These are phyloP conservation scores for Cladosporium sphaerospermum DNA, from an alignment of 2,329 filamentous ascomycete genomes.

Conservation along the genomic window DNA sequence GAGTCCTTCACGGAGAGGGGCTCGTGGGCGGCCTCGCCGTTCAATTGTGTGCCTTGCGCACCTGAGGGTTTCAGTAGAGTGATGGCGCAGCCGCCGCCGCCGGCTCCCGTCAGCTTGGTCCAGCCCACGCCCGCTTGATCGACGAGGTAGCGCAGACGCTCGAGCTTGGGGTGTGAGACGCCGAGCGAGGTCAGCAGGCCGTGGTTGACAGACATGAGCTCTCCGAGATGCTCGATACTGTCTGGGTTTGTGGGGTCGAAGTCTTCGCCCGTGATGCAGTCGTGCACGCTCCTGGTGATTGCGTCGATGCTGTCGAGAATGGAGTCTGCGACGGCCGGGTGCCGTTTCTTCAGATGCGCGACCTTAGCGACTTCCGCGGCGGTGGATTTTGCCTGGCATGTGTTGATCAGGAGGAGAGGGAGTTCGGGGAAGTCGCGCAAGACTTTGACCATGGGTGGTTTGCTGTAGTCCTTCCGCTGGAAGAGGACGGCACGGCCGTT, in stretches of 20 bases:
- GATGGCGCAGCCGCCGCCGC: slow-evolving; percentile 92
- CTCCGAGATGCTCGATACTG: slow-evolving; percentile 68
- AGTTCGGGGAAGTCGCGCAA: slow-evolving; percentile 87
- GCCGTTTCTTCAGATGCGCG: slow-evolving; percentile 59
- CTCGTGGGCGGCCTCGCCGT: slow-evolving; percentile 18
- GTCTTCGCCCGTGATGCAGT: slow-evolving; percentile 48
- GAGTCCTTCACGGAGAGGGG: slow-evolving; percentile 8
- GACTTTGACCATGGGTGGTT: slow-evolving; percentile 67
- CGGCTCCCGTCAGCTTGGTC: slow-evolving; percentile 95
- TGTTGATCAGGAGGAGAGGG: slow-evolving; percentile 84
- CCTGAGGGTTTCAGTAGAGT: slow-evolving; percentile 69
- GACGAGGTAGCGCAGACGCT: slow-evolving; percentile 83
- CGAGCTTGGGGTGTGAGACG: slow-evolving; percentile 88
- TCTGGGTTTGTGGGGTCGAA: slow-evolving; percentile 62
- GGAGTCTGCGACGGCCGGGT: slow-evolving; percentile 70
- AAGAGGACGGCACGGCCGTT: slow-evolving; percentile 94
- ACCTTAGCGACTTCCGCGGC: slow-evolving; percentile 83
- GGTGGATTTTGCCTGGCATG: slow-evolving; percentile 80
- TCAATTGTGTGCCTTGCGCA: slow-evolving; percentile 39
- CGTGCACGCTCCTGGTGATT: slow-evolving; percentile 55
- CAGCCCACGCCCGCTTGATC: slow-evolving; percentile 87
- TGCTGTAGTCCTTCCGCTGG: slow-evolving; percentile 65
- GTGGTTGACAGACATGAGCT: slow-evolving; percentile 90
- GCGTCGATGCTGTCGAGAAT: slow-evolving; percentile 83
- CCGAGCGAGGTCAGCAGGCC: slow-evolving; percentile 84